Percentiles rank a stretch among this genome's conserved stretches.
These are phyloP conservation scores for Sporothrix phasma DNA, from an alignment of 2,329 filamentous ascomycete species.

Conservation along the genomic window DNA sequence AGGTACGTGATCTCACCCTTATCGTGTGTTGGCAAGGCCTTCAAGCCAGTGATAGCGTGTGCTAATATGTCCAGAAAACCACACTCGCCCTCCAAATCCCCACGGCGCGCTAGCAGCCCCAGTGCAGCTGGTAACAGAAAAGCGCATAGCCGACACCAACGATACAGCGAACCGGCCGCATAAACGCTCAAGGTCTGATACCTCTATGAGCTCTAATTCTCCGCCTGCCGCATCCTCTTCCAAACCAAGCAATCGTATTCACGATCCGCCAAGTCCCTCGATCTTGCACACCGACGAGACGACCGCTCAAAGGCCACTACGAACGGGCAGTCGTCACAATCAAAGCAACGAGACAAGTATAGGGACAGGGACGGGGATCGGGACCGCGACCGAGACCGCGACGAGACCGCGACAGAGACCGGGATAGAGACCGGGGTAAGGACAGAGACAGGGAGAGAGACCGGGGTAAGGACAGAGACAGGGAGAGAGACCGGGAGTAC, in stretches of 20 bases:
- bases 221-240: slow-evolving; percentile 9
- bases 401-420: background rate
- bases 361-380: background rate
- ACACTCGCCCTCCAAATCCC: slow-evolving; percentile 24
- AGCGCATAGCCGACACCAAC: slow-evolving; percentile 36
- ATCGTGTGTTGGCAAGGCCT: background rate
- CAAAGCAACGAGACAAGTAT: slow-evolving; percentile 9
- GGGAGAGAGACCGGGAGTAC: background rate
- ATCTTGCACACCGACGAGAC: slow-evolving; percentile 15
- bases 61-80: slow-evolving; percentile 22
- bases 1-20: slow-evolving; percentile 25
- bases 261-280: slow-evolving; percentile 16
- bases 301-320: slow-evolving; percentile 6
- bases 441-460: background rate
- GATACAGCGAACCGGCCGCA: slow-evolving; percentile 32
- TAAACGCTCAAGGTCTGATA: slow-evolving; percentile 38
- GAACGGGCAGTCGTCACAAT: slow-evolving; percentile 8
- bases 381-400: background rate
- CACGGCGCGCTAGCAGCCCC: slow-evolving; percentile 26
- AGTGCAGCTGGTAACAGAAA: slow-evolving; percentile 35
- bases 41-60: background rate
- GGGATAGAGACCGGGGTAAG: background rate
- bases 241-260: slow-evolving; percentile 7
- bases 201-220: slow-evolving; percentile 18
- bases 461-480: background rate